phyloP scores from a whole-genome alignment of 2,329 filamentous ascomycete genomes.

The Periconia sp. region DNA sequence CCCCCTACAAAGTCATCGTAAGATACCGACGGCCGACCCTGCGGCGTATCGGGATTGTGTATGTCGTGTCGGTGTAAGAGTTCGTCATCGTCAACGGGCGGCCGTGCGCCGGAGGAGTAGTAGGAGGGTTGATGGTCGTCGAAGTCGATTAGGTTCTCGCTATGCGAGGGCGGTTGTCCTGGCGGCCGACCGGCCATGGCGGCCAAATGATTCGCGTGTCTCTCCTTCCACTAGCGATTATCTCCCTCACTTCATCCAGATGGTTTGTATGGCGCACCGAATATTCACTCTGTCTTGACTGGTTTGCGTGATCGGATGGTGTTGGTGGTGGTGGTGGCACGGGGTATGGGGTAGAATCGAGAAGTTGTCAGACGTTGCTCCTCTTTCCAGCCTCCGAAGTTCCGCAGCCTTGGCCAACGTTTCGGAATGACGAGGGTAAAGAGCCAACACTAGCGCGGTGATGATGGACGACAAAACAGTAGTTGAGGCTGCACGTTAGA shows the following conservation, averaged over 20 bases:
- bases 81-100: constrained; percentile 79
- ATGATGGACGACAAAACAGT: background rate
- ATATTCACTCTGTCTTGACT: constrained; percentile 1
- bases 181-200: constrained; percentile 58
- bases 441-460: background rate
- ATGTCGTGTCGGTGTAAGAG: constrained; percentile 74
- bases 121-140: constrained; percentile 73
- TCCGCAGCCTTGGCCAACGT: constrained; percentile 13
- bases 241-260: constrained; percentile 27
- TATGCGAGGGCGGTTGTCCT: constrained; percentile 51
- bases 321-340: constrained; percentile 1
- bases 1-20: constrained; percentile 94
- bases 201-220: constrained; percentile 25
- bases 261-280: constrained; percentile 1
- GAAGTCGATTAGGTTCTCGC: constrained; percentile 69
- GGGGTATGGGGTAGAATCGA: background rate
- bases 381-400: constrained; percentile 15
- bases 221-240: constrained; percentile 25
- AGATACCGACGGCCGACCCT: constrained; percentile 79
- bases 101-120: constrained; percentile 71
- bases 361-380: constrained; percentile 1
- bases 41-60: constrained; percentile 63
- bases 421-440: constrained; percentile 8
- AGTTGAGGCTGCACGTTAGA: background rate
- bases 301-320: constrained; percentile 2